phyloP scores from a whole-genome alignment of 106 monocot species.

The Hemerocallis citrina region DNA sequence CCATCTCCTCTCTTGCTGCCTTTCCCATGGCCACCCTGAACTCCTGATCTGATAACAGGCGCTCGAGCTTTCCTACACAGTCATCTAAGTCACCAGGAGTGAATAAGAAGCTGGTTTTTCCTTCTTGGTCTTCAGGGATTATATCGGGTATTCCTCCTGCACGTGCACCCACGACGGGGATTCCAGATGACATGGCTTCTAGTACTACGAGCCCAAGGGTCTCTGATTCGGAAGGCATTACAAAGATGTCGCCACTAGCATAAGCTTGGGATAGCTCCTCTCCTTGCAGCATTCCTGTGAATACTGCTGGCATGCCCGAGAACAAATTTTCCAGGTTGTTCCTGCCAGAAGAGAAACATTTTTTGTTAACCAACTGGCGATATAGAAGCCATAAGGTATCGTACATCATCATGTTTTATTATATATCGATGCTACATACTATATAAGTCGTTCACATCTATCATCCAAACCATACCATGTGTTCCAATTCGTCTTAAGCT shows the following conservation, averaged over 20 bases:
- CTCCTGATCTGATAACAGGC: conserved; percentile 28
- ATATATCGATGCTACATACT: no score
- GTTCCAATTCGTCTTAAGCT: no score
- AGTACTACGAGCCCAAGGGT: conserved; percentile 80
- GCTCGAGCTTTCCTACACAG: conserved; percentile 61
- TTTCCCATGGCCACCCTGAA: conserved; percentile 58
- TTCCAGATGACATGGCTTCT: conserved; percentile 88
- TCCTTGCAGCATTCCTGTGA: conserved; percentile 93
- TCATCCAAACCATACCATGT: no score
- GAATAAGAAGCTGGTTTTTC: conserved; percentile 73
- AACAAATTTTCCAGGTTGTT: conserved; percentile 83
- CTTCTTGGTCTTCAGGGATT: conserved; percentile 70
- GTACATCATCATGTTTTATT: no score
- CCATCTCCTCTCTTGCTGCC: conserved; percentile 75
- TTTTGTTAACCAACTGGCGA: no score
- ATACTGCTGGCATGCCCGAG: conserved; percentile 70
- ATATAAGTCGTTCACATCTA: no score
- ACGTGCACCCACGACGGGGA: conserved; percentile 81
- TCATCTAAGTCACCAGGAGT: conserved; percentile 76
- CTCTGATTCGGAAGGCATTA: conserved; percentile 95
- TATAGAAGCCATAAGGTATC: no score
- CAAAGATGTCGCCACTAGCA: conserved; percentile 83
- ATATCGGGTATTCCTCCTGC: conserved; percentile 89
- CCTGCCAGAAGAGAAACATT: conserved; percentile 18
- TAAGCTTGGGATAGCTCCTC: conserved; percentile 93